Percentiles rank a stretch among this genome's conserved stretches.
Evolutionary conservation across 495 filamentous ascomycete genomes (phyloP).

Genomic region (Aspergillus sclerotiicarbonarius): DNA sequence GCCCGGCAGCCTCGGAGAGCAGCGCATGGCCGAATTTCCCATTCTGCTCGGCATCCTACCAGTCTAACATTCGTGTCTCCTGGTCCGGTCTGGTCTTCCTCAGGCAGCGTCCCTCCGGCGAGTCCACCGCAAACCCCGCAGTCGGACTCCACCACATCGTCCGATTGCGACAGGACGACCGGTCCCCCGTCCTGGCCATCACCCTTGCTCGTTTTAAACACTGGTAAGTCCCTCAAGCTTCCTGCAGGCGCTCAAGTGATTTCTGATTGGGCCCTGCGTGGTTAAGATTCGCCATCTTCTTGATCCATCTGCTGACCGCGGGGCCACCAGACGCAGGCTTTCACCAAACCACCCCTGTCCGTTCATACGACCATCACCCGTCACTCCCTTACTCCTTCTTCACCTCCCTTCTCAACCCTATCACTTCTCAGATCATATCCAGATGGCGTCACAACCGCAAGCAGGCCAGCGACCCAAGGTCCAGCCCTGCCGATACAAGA

Average conservation of each 20-base stretch:
- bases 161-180: conserved; percentile 2
- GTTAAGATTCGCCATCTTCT: not conserved
- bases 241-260: not conserved
- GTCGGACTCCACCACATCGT: not conserved
- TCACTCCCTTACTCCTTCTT: conserved; percentile 1
- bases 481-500: conserved; percentile 90
- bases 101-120: not conserved
- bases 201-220: not conserved
- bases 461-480: conserved; percentile 56
- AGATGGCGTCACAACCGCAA: conserved; percentile 41
- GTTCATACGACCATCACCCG: not conserved
- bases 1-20: not conserved
- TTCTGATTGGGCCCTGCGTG: not conserved
- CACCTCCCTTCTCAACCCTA: not conserved
- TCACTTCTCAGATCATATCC: not conserved
- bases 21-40: conserved; percentile 1
- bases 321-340: conserved; percentile 1
- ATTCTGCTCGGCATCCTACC: no score
- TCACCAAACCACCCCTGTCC: not conserved
- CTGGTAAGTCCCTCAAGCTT: not conserved
- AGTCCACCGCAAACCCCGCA: not conserved
- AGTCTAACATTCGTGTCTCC: no score
- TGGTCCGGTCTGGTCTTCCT: no score
- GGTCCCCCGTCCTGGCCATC: not conserved
- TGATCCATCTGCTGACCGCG: conserved; percentile 1